Base-by-base conservation (phyloP, 352 stramenopile genomes). In the Pythium biforme region DNA sequence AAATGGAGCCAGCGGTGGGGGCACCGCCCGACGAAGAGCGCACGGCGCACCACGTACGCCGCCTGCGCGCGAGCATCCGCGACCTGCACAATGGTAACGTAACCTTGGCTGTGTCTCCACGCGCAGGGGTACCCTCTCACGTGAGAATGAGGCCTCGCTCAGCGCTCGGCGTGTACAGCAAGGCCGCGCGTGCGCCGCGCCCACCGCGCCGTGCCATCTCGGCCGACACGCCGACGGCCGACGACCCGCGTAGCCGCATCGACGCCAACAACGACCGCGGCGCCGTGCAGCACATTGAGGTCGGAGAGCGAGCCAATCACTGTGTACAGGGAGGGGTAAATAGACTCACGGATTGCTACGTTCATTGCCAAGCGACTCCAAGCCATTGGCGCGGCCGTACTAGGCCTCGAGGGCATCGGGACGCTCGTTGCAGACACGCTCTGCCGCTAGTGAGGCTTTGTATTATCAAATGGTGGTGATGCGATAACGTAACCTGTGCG, bases 231-330 rank as follows among this genome's bases (percentile, higher is more conserved):
- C 29, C 55, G 26, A 52, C 73, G 10, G 40, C 39, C 27, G 51
- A 66, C 11, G 66, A 81, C 37, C 70, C 70, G 15, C 72, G 70
- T 62, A 70, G 66, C 29, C 74, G 68, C 43, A 80, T 83, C 45
- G 33, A 70, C 14, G 70, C 77, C 39, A 86, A 82, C 62, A 86
- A 83, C 62, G 73, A 79, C 25, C 66, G 73, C 8, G 77, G 74
- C 10, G 68, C 79, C 22, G 43, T 82, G 29, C 65, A 70, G 31
- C 48, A 61, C 31, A 77, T 83, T 20, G 70, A 86, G 66, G 76
- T 78, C 40, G 15, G 15, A 9, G 26, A 26, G 31, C 1, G 7
- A 23, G 19, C 17, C 12, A 20, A 20, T 43, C 4, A n/a, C 37
- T 5, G 11, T 6, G 9, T 1, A 43, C 6, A 8, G 48, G n/a